phyloP scores from a whole-genome alignment of 2,329 filamentous ascomycete species.

The Magnaporthiopsis incrustans region DNA sequence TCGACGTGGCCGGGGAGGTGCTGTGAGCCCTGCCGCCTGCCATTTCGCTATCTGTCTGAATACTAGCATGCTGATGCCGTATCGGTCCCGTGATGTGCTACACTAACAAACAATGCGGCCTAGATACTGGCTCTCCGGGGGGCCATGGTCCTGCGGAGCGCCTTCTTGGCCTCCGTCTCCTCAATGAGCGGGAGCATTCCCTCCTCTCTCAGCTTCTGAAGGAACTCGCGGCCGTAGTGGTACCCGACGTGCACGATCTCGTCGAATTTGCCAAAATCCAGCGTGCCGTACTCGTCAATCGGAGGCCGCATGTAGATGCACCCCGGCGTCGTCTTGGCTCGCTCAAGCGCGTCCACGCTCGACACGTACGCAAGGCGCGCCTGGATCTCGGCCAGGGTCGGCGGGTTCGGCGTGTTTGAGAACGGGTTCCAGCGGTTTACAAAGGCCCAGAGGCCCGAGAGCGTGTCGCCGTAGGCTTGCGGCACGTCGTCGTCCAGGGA shows the following conservation, averaged over 20 bases:
- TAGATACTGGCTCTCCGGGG: slow-evolving; percentile 71
- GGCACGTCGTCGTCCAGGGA: slow-evolving; percentile 86
- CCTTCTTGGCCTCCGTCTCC: slow-evolving; percentile 70
- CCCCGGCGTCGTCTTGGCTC: slow-evolving; percentile 82
- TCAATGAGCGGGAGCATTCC: slow-evolving; percentile 64
- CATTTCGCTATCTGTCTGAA: not conserved
- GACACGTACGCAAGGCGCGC: slow-evolving; percentile 90
- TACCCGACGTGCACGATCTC: slow-evolving; percentile 92
- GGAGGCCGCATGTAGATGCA: slow-evolving; percentile 96
- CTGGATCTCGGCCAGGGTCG: slow-evolving; percentile 92
- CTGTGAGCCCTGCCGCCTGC: not conserved
- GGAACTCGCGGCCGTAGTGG: slow-evolving; percentile 71
- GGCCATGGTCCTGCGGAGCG: slow-evolving; percentile 69
- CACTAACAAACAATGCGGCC: not conserved
- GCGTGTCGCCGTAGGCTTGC: slow-evolving; percentile 85
- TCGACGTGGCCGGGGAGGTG: not conserved
- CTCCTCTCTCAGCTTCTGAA: slow-evolving; percentile 68
- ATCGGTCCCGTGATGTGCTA: not conserved
- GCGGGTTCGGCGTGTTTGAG: slow-evolving; percentile 79
- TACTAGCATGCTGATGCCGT: not conserved
- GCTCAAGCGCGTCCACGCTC: slow-evolving; percentile 86
- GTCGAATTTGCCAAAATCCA: slow-evolving; percentile 96
- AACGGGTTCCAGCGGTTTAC: slow-evolving; percentile 97
- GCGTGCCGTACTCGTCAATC: slow-evolving; percentile 83
- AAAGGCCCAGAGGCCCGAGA: slow-evolving; percentile 92